Evolutionary conservation across 192 early-diverging fungal genomes (phyloP), one percentile per base, ranked within the genome.

Genomic region (Nowakowskiella sp.): DNA sequence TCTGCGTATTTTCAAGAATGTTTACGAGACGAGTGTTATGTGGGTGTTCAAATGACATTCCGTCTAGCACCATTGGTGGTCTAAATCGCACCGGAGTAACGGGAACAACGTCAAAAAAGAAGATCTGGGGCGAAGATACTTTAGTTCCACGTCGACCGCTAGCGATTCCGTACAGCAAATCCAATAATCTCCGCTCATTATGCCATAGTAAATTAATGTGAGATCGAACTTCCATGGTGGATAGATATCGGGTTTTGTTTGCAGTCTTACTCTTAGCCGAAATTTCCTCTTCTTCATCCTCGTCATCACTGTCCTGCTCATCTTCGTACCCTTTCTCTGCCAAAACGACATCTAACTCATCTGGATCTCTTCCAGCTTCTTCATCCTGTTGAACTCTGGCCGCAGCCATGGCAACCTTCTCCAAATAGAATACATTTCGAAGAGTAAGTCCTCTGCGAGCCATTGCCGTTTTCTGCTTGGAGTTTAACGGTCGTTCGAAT

Each of bases 21-120:
- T 80, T 76, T 39, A 77, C 80, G 53, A 97, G 73, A 32, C 88
- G 79, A 48, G 84, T 81, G 73, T 96, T 99, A 66, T 97, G 93
- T n/a, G 91, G 86, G 69, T 92, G 87, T 65, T 97, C 93, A 69
- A 87, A 89, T 13, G 85, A 49, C 62, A 86, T 81, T 54, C 94
- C 94, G 49, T 77, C 80, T 82, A 96, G 86, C 48, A 90, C 81
- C 1, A 88, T 87, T 23, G 91, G 80, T 27, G 96, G 96, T 13
- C 96, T 87, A 80, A 96, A 97, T 49, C 85, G 79, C 45, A 82
- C 90, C 27, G 96, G 96, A 10, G 94, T 68, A 23, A 99, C 94
- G 0, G 91, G 79, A 16, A 99, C 71, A 19, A 81, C 81, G 29
- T 97, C 88, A 44, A 95, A 67, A 72, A 99, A 99, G 68, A 96